Evolutionary conservation across 163 green algal species (phyloP), one percentile per base, ranked within the genome.

Genomic region (Chlamydomonas reinhardtii): DNA sequence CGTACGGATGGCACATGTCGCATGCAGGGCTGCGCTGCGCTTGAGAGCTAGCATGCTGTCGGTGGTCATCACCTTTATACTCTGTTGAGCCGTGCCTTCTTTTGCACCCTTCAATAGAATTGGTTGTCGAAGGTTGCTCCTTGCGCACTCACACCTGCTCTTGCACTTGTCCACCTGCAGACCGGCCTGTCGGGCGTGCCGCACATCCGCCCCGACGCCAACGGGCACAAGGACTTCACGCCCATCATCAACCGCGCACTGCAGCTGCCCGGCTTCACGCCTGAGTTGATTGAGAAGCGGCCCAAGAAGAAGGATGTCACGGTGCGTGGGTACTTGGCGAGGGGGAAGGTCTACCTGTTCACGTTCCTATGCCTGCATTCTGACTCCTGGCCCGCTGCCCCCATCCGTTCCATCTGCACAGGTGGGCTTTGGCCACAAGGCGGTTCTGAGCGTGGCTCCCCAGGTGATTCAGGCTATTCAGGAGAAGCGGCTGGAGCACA

Each of bases 341-440:
- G n/a, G n/a, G n/a, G n/a, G n/a, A n/a, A n/a, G n/a, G n/a, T n/a
- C n/a, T n/a, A n/a, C n/a, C n/a, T n/a, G n/a, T n/a, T n/a, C n/a
- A 64, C 56, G 5, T 22, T 27, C 8, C 17, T 29, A 6, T 25
- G 20, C 19, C 20, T 64, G 17, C 56, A 29, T 64, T 2, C 2
- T 25, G 17, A 64, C 20, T 64, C 56, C 56, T 64, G 56, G n/a
- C n/a, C n/a, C n/a, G n/a, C n/a, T n/a, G n/a, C n/a, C n/a, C n/a
- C n/a, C n/a, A n/a, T n/a, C n/a, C n/a, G n/a, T n/a, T n/a, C n/a
- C n/a, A n/a, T 22, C 6, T 56, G 11, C 48, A 17, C 65, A 85
- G 77, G 91, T 93, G 3, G 94, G 94, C 56, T 97, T 95, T 86
- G 94, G 91, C 17, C 94, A 95, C 85, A 85, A 96, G 66, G 89